Base-by-base conservation (phyloP, 129 eudicot species). In the Pseudognaphalium luteoalbum region DNA sequence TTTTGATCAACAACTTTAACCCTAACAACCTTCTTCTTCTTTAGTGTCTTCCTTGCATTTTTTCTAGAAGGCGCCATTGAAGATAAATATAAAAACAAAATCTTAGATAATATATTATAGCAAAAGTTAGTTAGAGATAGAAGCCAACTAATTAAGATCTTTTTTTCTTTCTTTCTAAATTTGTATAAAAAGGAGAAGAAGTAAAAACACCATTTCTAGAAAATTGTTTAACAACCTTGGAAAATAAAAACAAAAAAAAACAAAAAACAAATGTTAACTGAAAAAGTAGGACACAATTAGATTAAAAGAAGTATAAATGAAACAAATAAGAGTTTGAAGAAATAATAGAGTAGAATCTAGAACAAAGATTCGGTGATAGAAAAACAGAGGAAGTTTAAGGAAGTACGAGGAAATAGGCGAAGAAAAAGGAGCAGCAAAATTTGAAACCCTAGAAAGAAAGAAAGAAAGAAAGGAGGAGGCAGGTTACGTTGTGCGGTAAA, bases 31-130 rank as follows among this genome's bases (percentile, higher is more conserved):
- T 63, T 63, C 39, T 64, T 63, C 57, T 4, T 84, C 83, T 65
- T 84, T 67, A 80, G 81, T 16, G 82, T 59, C 35, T 80, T 86
- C 50, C 84, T 78, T 75, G 81, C 69, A 66, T 44, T 77, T 76
- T 81, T 87, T 80, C 87, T 80, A 10, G 85, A 73, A 58, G 96
- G 96, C 71, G 86, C 89, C 96, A 90, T 90, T 78, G 42, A 61
- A 69, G 60, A 12, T 21, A n/a, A 62, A 33, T 17, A 41, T 50
- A 41, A 61, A 47, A 17, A 30, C 35, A 50, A 30, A 17, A 37
- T 47, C 19, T 51, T 33, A 62, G 44, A 30, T 22, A 44, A 21
- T 51, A 33, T 21, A 66, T n/a, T 39, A 60, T 15, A 76, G 41
- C 7, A 50, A 68, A 16, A 33, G 54, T 33, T 22, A 32, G 52